phyloP scores from a whole-genome alignment of 75 land plant genomes.

The Ceratopteris richardii region DNA sequence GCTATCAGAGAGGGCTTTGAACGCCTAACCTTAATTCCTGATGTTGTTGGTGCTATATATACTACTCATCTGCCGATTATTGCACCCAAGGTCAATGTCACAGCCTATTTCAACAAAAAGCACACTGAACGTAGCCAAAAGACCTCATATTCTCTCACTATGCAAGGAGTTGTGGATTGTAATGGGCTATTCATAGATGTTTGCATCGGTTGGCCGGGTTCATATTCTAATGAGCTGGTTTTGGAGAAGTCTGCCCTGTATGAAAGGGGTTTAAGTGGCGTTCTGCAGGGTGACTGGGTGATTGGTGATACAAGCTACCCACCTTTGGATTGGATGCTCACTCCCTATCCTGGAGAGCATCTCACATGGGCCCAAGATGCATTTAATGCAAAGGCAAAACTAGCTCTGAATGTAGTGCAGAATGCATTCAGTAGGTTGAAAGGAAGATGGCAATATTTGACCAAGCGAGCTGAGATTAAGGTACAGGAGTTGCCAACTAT shows the following conservation, averaged over 20 bases:
- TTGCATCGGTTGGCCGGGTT: constrained; percentile 92
- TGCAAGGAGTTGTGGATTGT: constrained; percentile 83
- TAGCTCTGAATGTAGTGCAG: constrained; percentile 47
- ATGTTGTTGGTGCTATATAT: constrained; percentile 34
- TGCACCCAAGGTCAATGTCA: constrained; percentile 37
- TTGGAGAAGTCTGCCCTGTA: constrained; percentile 68
- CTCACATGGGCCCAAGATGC: constrained; percentile 94
- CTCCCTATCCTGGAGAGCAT: constrained; percentile 74
- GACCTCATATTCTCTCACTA: constrained; percentile 83
- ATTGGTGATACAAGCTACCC: constrained; percentile 78
- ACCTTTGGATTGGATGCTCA: constrained; percentile 81
- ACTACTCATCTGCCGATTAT: constrained; percentile 39
- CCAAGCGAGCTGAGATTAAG: constrained; percentile 90
- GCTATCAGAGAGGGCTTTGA: constrained; percentile 52
- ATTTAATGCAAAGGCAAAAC: constrained; percentile 75
- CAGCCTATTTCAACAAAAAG: constrained; percentile 29
- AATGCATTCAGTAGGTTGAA: constrained; percentile 72
- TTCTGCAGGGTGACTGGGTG: constrained; percentile 57
- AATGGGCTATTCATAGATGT: constrained; percentile 79
- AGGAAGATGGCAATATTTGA: constrained; percentile 80
- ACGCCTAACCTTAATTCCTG: constrained; percentile 31
- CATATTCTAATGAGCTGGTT: constrained; percentile 78
- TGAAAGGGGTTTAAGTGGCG: constrained; percentile 49
- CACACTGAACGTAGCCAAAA: constrained; percentile 47
- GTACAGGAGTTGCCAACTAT: constrained; percentile 89